Base-by-base conservation (phyloP, 306 rosid genomes). In the Castanea mollissima region DNA sequence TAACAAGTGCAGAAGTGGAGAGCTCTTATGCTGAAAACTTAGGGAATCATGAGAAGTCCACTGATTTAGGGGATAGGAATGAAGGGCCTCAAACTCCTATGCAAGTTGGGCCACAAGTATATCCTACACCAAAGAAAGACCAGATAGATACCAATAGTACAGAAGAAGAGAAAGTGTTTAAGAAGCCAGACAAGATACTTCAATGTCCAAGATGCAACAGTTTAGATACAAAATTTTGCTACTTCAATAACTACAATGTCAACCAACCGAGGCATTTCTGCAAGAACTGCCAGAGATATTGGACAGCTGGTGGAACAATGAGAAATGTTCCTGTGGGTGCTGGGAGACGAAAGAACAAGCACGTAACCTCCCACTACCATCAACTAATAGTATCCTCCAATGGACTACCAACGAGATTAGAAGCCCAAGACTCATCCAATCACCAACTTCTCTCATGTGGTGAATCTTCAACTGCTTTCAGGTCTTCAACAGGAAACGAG, bases 291-390 rank as follows among this genome's bases (percentile, higher is more conserved):
- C 97, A 92, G 59, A 85, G 97, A 84, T 90, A 90, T 67, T 92
- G 97, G 97, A 92, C 97, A 12, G 97, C 97, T 14, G 97, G 97
- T 38, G 97, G 97, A 57, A 88, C 92, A 10, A 84, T 88, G 90
- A 87, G 97, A 77, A 88, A 88, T 67, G 90, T 92, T 81, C 97
- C 94, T 0, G 74, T 92, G 12, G 97, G 97, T 12, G 94, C 97
- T 1, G 94, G 94, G 32, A 81, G 92, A 57, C 79, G 97, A 73
- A 88, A 88, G 89, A 88, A 92, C 70, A 92, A 90, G 88, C 92
- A 88, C 31, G 54, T 92, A 29, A 85, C 89, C 35, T 88, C 94
- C 21, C 97, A 90, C 32, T 90, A 58, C 77, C 86, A 79, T 44
- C 91, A 83, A 54, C 71, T 87, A 16, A 83, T 90, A 16, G 91